Evolutionary conservation across 768 basidiomycete species (phyloP).

Genomic region (Mycena venus): DNA sequence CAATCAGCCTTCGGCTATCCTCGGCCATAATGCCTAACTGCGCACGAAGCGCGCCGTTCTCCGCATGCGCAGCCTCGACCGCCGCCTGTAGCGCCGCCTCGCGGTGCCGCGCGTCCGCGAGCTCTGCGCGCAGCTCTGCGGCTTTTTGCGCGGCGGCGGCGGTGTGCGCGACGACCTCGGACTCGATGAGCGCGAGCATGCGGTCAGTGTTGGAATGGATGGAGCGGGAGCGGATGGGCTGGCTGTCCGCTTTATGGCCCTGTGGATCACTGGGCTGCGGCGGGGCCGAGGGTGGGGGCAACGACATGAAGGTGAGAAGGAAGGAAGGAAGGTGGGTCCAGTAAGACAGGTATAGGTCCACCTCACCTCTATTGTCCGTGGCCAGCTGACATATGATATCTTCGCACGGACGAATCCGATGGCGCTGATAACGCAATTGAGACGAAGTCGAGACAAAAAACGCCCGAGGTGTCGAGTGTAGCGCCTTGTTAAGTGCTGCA

Average conservation of each 20-base stretch:
- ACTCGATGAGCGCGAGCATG: conserved; percentile 19
- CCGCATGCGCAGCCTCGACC: neutral
- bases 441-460: too few species aligned
- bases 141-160: conserved; percentile 7
- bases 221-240: neutral
- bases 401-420: conserved; percentile 1
- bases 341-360: too few species aligned
- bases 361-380: too few species aligned
- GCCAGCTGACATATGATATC: neutral
- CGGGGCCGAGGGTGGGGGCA: neutral
- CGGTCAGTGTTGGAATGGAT: neutral
- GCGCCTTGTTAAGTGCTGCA: too few species aligned
- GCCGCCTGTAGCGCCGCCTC: neutral
- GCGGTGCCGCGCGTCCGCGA: neutral
- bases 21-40: neutral
- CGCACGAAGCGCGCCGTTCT: neutral
- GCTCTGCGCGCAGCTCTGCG: neutral
- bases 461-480: too few species aligned
- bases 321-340: too few species aligned
- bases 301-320: too few species aligned
- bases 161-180: conserved; percentile 3
- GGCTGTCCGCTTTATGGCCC: neutral
- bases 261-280: neutral
- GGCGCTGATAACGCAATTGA: neutral
- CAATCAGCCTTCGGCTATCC: neutral